Conservation (phyloP, 306 rosid genomes). For the Casuarina glauca region DNA sequence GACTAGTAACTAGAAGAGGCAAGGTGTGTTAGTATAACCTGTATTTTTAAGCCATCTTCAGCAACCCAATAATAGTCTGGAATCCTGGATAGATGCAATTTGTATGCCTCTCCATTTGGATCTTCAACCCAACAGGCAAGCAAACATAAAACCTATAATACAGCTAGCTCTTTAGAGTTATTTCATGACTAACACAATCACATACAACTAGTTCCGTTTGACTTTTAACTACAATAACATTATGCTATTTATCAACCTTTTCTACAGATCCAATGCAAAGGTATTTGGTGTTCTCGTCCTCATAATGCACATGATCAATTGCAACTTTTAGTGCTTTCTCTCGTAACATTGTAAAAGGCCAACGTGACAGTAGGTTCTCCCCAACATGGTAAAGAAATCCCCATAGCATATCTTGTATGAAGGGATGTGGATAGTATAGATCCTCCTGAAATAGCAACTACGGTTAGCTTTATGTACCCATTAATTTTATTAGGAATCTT, state of each 20-base stretch:
- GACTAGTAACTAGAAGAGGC: too few relatives aligned
- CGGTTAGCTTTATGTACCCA: background rate
- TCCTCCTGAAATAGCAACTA: conserved; percentile 53
- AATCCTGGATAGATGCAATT: too few relatives aligned
- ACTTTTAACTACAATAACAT: background rate
- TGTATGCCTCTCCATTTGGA: too few relatives aligned
- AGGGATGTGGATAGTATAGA: conserved; percentile 65
- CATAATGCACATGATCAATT: conserved; percentile 59
- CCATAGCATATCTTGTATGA: conserved; percentile 67
- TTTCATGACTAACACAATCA: background rate
- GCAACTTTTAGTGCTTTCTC: conserved; percentile 49
- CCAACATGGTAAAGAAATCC: conserved; percentile 55
- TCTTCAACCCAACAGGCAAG: too few relatives aligned
- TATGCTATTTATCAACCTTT: conserved; percentile 36
- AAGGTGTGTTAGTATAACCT: too few relatives aligned
- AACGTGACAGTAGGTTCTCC: conserved; percentile 49
- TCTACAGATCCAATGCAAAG: conserved; percentile 70
- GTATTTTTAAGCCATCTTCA: too few relatives aligned
- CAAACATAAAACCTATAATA: too few relatives aligned
- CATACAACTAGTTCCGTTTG: background rate
- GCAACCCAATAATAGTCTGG: too few relatives aligned
- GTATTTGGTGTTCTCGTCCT: conserved; percentile 60
- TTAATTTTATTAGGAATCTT: background rate
- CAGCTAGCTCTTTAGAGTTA: background rate
- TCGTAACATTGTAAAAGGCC: conserved; percentile 62